Conservation (phyloP, 1,284 basidiomycete genomes). For the Takashimella koratensis region DNA sequence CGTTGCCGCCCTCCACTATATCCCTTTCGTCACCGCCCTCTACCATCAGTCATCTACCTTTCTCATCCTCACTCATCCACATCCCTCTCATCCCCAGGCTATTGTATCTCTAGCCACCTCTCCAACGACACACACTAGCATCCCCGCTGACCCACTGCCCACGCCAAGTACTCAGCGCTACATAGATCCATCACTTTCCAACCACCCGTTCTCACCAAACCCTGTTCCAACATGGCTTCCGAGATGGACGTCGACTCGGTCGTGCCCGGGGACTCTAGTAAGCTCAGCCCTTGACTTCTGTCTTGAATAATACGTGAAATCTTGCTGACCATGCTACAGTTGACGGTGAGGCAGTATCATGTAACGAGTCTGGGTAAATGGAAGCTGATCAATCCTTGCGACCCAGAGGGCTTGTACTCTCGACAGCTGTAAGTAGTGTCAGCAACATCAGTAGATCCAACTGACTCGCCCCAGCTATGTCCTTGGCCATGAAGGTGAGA, state of each 20-base stretch:
- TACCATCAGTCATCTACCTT: neutral
- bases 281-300: constrained; percentile 8
- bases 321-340: constrained; percentile 20
- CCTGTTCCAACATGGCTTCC: constrained; percentile 32
- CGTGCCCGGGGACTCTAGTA: constrained; percentile 41
- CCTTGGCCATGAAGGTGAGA: constrained; percentile 85
- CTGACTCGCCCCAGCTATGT: constrained; percentile 66
- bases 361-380: neutral
- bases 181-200: no score
- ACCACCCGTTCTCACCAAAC: no score
- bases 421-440: constrained; percentile 80
- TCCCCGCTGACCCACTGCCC: no score
- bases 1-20: no score
- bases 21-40: neutral
- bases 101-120: no score
- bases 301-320: neutral
- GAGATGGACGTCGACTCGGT: constrained; percentile 46
- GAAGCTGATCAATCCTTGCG: constrained; percentile 3
- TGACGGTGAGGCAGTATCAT: constrained; percentile 30
- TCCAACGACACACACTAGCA: no score
- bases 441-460: constrained; percentile 9
- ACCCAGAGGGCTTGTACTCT: constrained; percentile 80
- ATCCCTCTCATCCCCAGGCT: neutral
- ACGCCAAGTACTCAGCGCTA: no score
- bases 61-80: neutral